Evolutionary conservation across 2,329 filamentous ascomycete species (phyloP), one percentile per base, ranked within the genome.

Genomic region (Venturia pyrina): DNA sequence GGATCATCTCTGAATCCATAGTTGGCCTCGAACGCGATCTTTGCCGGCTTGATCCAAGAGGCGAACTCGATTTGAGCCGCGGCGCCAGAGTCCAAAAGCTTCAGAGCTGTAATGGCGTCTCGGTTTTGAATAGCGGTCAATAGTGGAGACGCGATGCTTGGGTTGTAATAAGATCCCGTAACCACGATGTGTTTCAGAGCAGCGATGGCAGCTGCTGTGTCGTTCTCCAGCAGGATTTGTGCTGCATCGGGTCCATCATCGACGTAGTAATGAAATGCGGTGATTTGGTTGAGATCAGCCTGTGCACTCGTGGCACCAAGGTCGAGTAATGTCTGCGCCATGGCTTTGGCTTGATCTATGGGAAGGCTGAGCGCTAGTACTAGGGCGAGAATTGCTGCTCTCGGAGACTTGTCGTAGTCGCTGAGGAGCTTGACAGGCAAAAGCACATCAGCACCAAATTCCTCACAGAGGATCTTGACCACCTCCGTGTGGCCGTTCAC

Each of bases 381-480:
- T 8, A 93, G 77, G 0, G 87, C 89, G 62, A 95, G 78, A 57
- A 93, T 87, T 0, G 87, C 89, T 0, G 78, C 82, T 37, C 79
- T 77, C 2, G 84, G 81, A 3, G 77, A 77, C 61, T 80, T 81
- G 66, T 82, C 71, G 66, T 78, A 72, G 1, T 77, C 74, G 66
- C 81, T 71, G 11, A 83, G 71, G 34, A 89, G 80, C 74, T 93
- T 93, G 72, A 95, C 80, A 0, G 91, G 90, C 28, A 91, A 78
- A 19, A 93, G 79, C 0, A 89, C 82, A 73, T 96, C 90, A 5
- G 90, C 90, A 8, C 90, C 91, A 71, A 90, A 95, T 68, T 87
- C 79, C 67, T 78, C 71, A 0, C 89, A 88, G 7, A 96, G 82
- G 32, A 85, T 75, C 66, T 87, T 84, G 17, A 93, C 89, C 13